phyloP scores from a whole-genome alignment of 1,284 basidiomycete genomes.

The Takashimella tepidaria region DNA sequence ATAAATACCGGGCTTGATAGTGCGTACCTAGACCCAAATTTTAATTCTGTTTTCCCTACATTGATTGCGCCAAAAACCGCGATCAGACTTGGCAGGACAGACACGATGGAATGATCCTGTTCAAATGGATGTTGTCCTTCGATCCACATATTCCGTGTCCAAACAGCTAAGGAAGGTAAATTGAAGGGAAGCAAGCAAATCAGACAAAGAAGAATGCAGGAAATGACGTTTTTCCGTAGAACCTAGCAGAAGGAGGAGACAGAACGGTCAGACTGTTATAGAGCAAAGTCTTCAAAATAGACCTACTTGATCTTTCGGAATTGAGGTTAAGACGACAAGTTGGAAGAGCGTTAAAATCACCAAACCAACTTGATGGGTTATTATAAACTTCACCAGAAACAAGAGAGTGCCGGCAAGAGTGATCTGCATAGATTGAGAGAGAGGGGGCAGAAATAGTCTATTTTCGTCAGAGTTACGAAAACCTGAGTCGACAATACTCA shows the following conservation, averaged over 20 bases:
- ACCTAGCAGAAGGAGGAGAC: neutral
- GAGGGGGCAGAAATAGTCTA: neutral
- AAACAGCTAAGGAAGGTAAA: conserved; percentile 76
- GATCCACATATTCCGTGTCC: conserved; percentile 65
- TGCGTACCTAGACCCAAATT: no score
- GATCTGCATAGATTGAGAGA: neutral
- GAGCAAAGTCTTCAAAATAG: neutral
- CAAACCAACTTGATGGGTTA: neutral
- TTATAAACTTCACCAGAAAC: neutral
- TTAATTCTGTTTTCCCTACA: neutral
- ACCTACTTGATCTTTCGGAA: neutral
- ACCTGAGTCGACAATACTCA: no score
- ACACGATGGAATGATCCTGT: conserved; percentile 22
- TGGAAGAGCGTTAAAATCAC: neutral
- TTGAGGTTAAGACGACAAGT: neutral
- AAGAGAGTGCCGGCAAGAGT: neutral
- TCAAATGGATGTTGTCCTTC: conserved; percentile 18
- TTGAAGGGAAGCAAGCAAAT: conserved; percentile 75
- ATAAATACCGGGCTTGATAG: no score
- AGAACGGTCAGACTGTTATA: neutral
- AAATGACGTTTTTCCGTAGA: conserved; percentile 10
- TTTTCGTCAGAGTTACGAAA: no score
- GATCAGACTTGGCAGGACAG: conserved; percentile 16
- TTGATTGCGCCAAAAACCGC: neutral
- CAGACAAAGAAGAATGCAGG: conserved; percentile 68